Conservation (phyloP, 2,329 filamentous ascomycete genomes). For the Aureobasidium sp. region DNA sequence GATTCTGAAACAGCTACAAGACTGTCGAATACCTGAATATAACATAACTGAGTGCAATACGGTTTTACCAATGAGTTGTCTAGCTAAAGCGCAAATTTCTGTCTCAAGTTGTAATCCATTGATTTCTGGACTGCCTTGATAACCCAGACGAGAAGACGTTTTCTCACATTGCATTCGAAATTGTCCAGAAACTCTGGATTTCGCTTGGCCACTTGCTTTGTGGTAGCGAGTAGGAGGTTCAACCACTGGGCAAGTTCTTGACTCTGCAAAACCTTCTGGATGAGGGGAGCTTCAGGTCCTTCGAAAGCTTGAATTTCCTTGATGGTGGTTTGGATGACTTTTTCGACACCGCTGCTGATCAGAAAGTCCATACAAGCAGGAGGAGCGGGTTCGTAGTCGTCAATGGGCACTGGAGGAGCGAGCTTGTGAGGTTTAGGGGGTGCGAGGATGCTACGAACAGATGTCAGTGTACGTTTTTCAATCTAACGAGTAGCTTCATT, state of each 20-base stretch:
- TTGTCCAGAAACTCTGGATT: neutral
- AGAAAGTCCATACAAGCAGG: neutral
- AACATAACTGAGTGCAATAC: too few species aligned
- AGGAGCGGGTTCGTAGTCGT: neutral
- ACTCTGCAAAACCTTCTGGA: neutral
- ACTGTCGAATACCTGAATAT: too few species aligned
- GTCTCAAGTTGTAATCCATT: neutral
- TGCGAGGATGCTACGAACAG: neutral
- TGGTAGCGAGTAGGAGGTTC: neutral
- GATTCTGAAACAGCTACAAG: too few species aligned
- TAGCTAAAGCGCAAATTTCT: neutral
- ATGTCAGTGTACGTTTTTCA: neutral
- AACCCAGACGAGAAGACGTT: neutral
- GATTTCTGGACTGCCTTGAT: neutral
- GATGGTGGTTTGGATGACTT: neutral
- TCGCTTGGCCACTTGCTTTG: neutral
- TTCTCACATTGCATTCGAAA: neutral
- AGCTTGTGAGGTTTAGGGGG: neutral
- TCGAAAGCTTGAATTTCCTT: neutral
- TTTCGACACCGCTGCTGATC: neutral
- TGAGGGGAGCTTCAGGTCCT: neutral
- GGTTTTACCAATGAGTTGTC: too few species aligned
- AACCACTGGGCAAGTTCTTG: neutral
- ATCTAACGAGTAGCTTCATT: too few species aligned
- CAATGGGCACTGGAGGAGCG: neutral